These are phyloP conservation scores for Penicillium sp. DNA, from an alignment of 2,329 filamentous ascomycete species.

Conservation along the genomic window DNA sequence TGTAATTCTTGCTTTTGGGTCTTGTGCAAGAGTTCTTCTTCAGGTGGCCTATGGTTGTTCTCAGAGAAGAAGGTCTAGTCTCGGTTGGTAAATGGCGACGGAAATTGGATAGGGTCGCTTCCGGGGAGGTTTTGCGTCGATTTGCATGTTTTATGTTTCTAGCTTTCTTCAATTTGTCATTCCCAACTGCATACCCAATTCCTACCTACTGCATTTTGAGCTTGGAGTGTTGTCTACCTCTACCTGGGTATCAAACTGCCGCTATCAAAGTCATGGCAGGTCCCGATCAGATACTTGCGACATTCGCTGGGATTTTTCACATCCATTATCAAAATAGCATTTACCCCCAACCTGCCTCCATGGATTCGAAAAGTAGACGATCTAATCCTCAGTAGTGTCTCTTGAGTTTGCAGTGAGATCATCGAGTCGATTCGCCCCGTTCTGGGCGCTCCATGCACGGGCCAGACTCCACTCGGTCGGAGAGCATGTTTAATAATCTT, in stretches of 20 bases:
- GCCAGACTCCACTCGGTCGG: slow-evolving; percentile 2
- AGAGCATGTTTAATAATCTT: neutral
- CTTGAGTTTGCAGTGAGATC: slow-evolving; percentile 17
- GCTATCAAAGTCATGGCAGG: neutral
- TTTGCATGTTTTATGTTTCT: slow-evolving; percentile 21
- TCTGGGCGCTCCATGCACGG: slow-evolving; percentile 9
- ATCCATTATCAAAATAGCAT: slow-evolving; percentile 13
- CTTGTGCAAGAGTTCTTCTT: slow-evolving; percentile 4
- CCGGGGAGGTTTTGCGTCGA: slow-evolving; percentile 47
- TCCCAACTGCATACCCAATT: slow-evolving; percentile 9
- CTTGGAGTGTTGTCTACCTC: neutral
- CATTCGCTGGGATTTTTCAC: slow-evolving; percentile 2
- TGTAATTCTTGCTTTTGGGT: slow-evolving; percentile 12
- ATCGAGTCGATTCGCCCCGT: slow-evolving; percentile 11
- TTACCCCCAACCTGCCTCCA: neutral
- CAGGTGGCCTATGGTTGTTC: neutral
- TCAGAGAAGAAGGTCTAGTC: slow-evolving; percentile 8
- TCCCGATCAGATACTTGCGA: neutral
- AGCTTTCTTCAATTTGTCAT: slow-evolving; percentile 5
- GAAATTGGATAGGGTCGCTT: slow-evolving; percentile 49
- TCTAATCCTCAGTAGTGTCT: neutral
- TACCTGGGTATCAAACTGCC: neutral
- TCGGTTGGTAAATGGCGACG: slow-evolving; percentile 38
- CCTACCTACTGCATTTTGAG: neutral
- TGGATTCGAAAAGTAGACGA: neutral